phyloP scores from a whole-genome alignment of 2,329 filamentous ascomycete genomes.

The Bipolaris zeicola region DNA sequence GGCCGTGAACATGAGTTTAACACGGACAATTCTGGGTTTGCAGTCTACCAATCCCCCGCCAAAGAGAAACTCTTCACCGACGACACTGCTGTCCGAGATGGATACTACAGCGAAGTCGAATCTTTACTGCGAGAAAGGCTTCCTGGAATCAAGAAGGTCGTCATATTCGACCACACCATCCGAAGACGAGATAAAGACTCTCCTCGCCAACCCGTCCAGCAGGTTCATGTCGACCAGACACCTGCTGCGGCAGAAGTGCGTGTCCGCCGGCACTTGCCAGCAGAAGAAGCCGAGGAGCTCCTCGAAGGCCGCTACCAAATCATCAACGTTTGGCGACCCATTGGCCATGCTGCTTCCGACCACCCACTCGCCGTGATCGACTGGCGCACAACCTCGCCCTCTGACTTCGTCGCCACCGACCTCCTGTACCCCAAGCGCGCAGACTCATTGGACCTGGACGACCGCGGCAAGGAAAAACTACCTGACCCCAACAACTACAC shows the following conservation, averaged over 20 bases:
- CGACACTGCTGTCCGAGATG: constrained; percentile 59
- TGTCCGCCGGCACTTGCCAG: constrained; percentile 65
- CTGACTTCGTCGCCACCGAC: constrained; percentile 65
- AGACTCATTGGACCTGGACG: constrained; percentile 53
- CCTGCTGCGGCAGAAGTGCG: constrained; percentile 65
- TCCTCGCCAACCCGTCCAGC: constrained; percentile 68
- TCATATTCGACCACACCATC: constrained; percentile 76
- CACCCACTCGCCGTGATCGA: constrained; percentile 73
- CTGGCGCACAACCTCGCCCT: constrained; percentile 62
- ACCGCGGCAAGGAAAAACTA: constrained; percentile 63
- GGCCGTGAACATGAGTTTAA: constrained; percentile 57
- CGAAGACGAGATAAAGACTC: constrained; percentile 60
- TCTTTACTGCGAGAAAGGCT: constrained; percentile 61
- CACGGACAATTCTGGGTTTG: constrained; percentile 65
- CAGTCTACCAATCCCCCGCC: constrained; percentile 59
- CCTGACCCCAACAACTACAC: constrained; percentile 54
- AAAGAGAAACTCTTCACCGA: constrained; percentile 62
- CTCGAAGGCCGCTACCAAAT: constrained; percentile 66
- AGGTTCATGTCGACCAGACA: constrained; percentile 75
- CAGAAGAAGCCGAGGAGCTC: constrained; percentile 62
- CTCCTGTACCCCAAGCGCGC: constrained; percentile 62
- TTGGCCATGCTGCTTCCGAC: constrained; percentile 66
- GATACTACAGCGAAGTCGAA: constrained; percentile 69
- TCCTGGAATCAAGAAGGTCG: constrained; percentile 63
- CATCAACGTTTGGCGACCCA: constrained; percentile 74